phyloP scores from a whole-genome alignment of 768 basidiomycete species.

The Amanita rimosa region DNA sequence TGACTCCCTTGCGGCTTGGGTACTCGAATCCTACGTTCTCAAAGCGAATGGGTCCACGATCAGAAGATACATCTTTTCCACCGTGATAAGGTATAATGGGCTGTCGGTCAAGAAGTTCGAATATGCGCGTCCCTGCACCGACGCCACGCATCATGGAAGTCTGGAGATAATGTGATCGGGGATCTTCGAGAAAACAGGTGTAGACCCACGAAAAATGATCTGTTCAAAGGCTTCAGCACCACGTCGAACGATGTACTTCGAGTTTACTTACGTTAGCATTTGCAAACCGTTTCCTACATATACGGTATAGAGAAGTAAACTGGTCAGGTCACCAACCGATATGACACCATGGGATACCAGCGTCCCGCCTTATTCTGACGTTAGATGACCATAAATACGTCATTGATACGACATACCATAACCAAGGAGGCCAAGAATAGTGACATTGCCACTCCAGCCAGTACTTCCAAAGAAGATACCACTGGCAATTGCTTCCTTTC shows the following conservation, averaged over 20 bases:
- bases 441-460: constrained; percentile 90
- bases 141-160: constrained; percentile 95
- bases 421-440: constrained; percentile 77
- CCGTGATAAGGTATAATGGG: constrained; percentile 59
- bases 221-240: constrained; percentile 11
- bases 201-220: constrained; percentile 39
- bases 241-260: not conserved
- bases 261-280: constrained; percentile 55
- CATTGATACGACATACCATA: constrained; percentile 46
- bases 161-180: constrained; percentile 22
- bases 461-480: constrained; percentile 91
- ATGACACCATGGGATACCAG: constrained; percentile 84
- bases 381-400: not conserved
- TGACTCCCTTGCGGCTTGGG: constrained; percentile 72
- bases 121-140: constrained; percentile 88
- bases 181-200: constrained; percentile 23
- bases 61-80: constrained; percentile 45
- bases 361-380: constrained; percentile 54
- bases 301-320: constrained; percentile 81
- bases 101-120: constrained; percentile 77
- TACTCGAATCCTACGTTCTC: constrained; percentile 84
- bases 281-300: constrained; percentile 77
- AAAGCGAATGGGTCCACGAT: constrained; percentile 64
- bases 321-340: constrained; percentile 86
- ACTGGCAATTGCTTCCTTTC: constrained; percentile 81